phyloP scores from a whole-genome alignment of 805 yeast genomes.

The Candida krabiensis region DNA sequence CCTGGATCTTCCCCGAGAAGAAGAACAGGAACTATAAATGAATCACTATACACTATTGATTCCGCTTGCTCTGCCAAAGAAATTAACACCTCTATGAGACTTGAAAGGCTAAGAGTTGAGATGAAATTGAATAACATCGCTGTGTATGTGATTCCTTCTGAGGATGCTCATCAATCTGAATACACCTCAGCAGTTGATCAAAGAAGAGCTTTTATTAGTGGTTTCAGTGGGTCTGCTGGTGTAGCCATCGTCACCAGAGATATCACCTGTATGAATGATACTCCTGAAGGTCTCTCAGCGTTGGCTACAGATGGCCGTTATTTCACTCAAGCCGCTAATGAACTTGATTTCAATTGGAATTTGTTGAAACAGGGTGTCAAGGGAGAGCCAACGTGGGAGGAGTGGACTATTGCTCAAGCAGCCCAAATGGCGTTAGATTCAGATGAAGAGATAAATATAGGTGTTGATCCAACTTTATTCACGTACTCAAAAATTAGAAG shows the following conservation, averaged over 20 bases:
- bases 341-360: conserved; percentile 60
- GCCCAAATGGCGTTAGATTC: conserved; percentile 49
- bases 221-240: conserved; percentile 64
- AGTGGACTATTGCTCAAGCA: conserved; percentile 55
- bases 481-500: conserved; percentile 36
- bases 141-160: conserved; percentile 64
- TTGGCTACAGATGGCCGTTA: conserved; percentile 63
- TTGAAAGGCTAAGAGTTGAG: conserved; percentile 56
- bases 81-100: conserved; percentile 58
- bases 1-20: conserved; percentile 35
- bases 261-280: conserved; percentile 46
- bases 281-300: conserved; percentile 56
- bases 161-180: conserved; percentile 66
- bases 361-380: conserved; percentile 52
- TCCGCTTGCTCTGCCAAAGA: conserved; percentile 38
- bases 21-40: conserved; percentile 20
- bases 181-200: conserved; percentile 55
- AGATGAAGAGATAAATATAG: conserved; percentile 33
- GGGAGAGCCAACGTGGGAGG: conserved; percentile 56
- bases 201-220: conserved; percentile 55
- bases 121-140: conserved; percentile 64
- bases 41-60: conserved; percentile 17
- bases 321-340: conserved; percentile 57
- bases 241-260: conserved; percentile 58
- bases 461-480: conserved; percentile 52